Conservation (phyloP, 2,329 filamentous ascomycete species). For the Xylaria hypoxylon region DNA sequence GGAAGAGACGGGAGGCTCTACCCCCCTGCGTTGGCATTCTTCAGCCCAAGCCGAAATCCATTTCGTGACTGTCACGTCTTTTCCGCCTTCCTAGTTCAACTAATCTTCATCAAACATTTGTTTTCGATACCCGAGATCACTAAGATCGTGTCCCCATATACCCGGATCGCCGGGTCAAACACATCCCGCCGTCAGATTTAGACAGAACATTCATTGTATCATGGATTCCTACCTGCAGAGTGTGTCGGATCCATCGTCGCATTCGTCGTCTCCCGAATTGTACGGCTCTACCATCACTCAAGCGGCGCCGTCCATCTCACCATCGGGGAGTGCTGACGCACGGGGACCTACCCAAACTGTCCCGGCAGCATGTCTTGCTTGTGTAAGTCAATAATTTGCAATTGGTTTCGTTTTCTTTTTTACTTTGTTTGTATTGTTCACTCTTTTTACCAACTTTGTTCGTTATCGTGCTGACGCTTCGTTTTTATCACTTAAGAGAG, state of each 20-base stretch:
- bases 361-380: slow-evolving; percentile 66
- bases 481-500: slow-evolving; percentile 56
- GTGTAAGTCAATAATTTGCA: slow-evolving; percentile 57
- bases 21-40: slow-evolving; percentile 27
- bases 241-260: slow-evolving; percentile 32
- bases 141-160: slow-evolving; percentile 34
- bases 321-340: slow-evolving; percentile 40
- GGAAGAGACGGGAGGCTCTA: slow-evolving; percentile 33
- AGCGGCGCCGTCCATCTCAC: slow-evolving; percentile 32
- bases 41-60: slow-evolving; percentile 28
- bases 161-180: slow-evolving; percentile 33
- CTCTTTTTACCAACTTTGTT: slow-evolving; percentile 23
- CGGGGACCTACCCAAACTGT: slow-evolving; percentile 52
- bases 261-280: slow-evolving; percentile 39
- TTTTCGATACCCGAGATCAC: slow-evolving; percentile 32
- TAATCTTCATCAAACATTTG: slow-evolving; percentile 24
- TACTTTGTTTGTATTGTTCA: neutral
- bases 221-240: slow-evolving; percentile 39
- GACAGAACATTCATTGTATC: slow-evolving; percentile 10
- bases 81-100: slow-evolving; percentile 24
- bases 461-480: slow-evolving; percentile 38
- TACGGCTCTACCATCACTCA: slow-evolving; percentile 30
- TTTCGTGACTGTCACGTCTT: slow-evolving; percentile 29
- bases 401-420: slow-evolving; percentile 25
- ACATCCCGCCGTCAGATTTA: slow-evolving; percentile 13